These are phyloP conservation scores for Parietichytrium sp. DNA, from an alignment of 108 stramenopile species.

Conservation along the genomic window DNA sequence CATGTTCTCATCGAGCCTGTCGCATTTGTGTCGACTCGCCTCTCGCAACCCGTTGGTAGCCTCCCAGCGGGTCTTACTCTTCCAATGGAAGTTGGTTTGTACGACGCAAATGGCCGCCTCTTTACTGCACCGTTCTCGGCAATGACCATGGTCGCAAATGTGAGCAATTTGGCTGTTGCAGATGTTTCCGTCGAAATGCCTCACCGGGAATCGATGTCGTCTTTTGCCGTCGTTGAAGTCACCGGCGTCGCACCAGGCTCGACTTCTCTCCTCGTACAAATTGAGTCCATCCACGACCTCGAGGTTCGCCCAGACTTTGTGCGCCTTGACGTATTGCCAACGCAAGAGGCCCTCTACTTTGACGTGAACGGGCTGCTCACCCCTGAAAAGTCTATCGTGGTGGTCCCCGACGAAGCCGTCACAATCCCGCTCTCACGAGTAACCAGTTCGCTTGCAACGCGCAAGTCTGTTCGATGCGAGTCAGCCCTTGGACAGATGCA, in stretches of 20 bases:
- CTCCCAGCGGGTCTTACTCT: not conserved
- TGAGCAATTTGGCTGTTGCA: not conserved
- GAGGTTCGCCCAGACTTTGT: no score
- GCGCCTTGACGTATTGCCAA: no score
- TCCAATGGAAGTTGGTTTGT: not conserved
- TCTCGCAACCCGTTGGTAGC: not conserved
- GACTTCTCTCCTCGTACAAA: not conserved
- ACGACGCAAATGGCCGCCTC: not conserved
- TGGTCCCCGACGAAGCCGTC: no score
- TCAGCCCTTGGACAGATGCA: no score
- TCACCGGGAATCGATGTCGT: not conserved
- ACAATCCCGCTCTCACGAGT: no score
- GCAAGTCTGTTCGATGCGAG: no score
- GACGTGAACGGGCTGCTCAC: no score
- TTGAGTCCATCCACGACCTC: not conserved
- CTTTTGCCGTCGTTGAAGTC: not conserved
- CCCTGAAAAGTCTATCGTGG: no score
- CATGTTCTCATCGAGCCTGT: not conserved
- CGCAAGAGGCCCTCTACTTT: no score
- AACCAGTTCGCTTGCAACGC: no score
- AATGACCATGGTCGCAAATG: not conserved
- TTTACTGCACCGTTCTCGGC: slow-evolving; percentile 22
- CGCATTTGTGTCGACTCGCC: not conserved
- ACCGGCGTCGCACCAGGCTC: not conserved
- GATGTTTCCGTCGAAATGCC: not conserved